Conservation (phyloP, 257 asterid genomes). For the Euphrasia confusa region DNA sequence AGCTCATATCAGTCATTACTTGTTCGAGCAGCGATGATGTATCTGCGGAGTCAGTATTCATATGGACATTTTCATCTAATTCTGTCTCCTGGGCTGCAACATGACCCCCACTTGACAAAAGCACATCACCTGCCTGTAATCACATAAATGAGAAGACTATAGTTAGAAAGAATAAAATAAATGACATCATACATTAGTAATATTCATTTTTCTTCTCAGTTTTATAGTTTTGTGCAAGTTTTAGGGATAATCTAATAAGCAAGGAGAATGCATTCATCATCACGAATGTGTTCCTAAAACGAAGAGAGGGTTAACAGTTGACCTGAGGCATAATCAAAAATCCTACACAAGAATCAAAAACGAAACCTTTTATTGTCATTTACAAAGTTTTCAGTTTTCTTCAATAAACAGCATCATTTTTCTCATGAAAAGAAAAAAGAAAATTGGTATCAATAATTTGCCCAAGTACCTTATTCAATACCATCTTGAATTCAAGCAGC, state of each 20-base stretch:
- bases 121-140: constrained; percentile 86
- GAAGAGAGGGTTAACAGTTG: constrained; percentile 1
- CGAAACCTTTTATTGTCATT: neutral
- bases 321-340: constrained; percentile 11
- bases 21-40: constrained; percentile 73
- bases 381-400: constrained; percentile 1
- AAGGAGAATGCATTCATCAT: constrained; percentile 3
- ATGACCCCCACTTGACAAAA: constrained; percentile 63
- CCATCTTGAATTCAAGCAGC: constrained; percentile 94
- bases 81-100: constrained; percentile 65
- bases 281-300: neutral
- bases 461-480: constrained; percentile 72
- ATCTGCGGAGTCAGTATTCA: constrained; percentile 46
- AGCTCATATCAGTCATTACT: constrained; percentile 39
- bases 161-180: neutral
- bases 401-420: constrained; percentile 3
- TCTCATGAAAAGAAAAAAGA: constrained; percentile 5
- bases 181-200: neutral
- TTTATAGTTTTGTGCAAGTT: neutral
- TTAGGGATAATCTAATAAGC: constrained; percentile 17
- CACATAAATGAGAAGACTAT: constrained; percentile 6
- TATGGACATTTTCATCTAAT: constrained; percentile 58
- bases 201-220: neutral
- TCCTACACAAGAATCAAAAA: constrained; percentile 12
- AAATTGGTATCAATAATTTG: constrained; percentile 20